Base-by-base conservation (phyloP, 768 basidiomycete genomes). In the Xerocomus potaroensis region DNA sequence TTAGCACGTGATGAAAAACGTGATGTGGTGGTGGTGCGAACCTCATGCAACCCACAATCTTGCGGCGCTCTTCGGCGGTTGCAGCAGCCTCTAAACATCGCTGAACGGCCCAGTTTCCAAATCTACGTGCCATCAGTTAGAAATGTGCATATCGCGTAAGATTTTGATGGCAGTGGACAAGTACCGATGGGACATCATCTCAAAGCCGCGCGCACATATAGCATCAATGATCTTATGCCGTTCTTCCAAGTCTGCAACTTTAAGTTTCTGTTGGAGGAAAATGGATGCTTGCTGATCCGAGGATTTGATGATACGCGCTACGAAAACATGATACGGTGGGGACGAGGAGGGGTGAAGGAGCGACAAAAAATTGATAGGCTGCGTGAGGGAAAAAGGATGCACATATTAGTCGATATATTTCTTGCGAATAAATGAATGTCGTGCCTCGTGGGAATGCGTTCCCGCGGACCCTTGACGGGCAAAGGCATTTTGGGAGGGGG, bases 21-120 rank as follows among this genome's bases (percentile, higher is more conserved):
- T 21, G 51, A 49, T 24, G 32, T 3, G 33, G 33, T 31, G 35
- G 12, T 9, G 15, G 27, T 26, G 24, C 72, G 19, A 46, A 88
- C 89, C 84, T 78, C 90, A 92, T 91, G 60, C 89, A 92, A n/a
- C 69, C 66, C 39, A 90, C 87, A 38, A 91, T 84, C 70, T 89
- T 90, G 30, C 84, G 73, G 50, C 86, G 70, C 60, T 91, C 90
- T 33, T 88, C 85, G 18, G 74, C 64, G 30, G 76, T 84, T 15
- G 84, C 77, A 40, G 87, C 87, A 1, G 86, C 85, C 58, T 92
- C 90, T 4, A 91, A 70, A 62, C 90, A 91, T 47, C 90, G 73
- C 63, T 92, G 90, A 30, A 91, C 89, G 0, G 89, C 89, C 89
- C 89, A 91, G 58, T 92, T 92, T 2, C 90, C 90, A 53, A 92